Evolutionary conservation across 2,329 filamentous ascomycete genomes (phyloP).

Genomic region (Scleromitrula shiraiana): DNA sequence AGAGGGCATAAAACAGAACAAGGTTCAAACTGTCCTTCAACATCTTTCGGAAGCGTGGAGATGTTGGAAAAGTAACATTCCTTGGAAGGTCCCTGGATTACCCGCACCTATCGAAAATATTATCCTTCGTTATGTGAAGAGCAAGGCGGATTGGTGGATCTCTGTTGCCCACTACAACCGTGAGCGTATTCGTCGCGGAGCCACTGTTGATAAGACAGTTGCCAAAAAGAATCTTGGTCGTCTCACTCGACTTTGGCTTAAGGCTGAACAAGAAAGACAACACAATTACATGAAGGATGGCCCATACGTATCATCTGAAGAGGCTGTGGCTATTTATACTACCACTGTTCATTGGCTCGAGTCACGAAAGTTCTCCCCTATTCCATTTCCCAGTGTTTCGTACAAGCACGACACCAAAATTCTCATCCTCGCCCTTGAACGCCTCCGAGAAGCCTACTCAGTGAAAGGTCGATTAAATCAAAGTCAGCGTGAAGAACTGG

Average conservation of each 20-base stretch:
- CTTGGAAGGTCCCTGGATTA: slow-evolving; percentile 96
- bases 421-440: slow-evolving; percentile 86
- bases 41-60: slow-evolving; percentile 97
- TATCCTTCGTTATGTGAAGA: slow-evolving; percentile 96
- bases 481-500: slow-evolving; percentile 92
- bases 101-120: slow-evolving; percentile 98
- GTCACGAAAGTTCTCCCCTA: slow-evolving; percentile 95
- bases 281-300: slow-evolving; percentile 99
- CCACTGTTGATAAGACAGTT: slow-evolving; percentile 97
- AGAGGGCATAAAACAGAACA: slow-evolving; percentile 98
- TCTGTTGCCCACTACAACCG: slow-evolving; percentile 98
- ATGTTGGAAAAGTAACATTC: slow-evolving; percentile 99
- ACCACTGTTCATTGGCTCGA: slow-evolving; percentile 99
- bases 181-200: slow-evolving; percentile 90
- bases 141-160: slow-evolving; percentile 99
- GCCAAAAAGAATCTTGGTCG: slow-evolving; percentile 98
- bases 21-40: slow-evolving; percentile 95
- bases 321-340: slow-evolving; percentile 97
- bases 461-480: slow-evolving; percentile 96
- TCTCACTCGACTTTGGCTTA: slow-evolving; percentile 90
- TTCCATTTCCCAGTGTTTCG: slow-evolving; percentile 96
- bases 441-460: slow-evolving; percentile 89
- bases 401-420: slow-evolving; percentile 99
- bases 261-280: slow-evolving; percentile 95
- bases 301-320: slow-evolving; percentile 95